Evolutionary conservation across 805 yeast genomes (phyloP).

Genomic region (Cyberlindnera samutprakarnensis): DNA sequence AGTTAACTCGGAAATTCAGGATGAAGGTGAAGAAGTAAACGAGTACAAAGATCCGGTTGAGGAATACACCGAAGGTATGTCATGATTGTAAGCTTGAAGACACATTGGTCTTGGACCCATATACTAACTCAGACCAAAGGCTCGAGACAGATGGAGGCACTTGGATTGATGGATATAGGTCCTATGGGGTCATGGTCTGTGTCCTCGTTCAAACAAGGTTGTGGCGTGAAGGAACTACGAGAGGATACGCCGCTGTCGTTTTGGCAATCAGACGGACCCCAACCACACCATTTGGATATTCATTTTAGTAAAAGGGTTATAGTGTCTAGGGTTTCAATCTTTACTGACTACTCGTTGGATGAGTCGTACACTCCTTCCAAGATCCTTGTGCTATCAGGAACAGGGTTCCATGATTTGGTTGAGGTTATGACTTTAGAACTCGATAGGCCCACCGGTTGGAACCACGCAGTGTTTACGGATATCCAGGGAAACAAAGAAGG

Average conservation of each 20-base stretch:
- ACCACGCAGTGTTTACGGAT: constrained; percentile 43
- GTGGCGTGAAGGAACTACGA: constrained; percentile 62
- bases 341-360: constrained; percentile 62
- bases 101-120: not conserved
- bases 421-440: constrained; percentile 57
- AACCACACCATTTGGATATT: constrained; percentile 76
- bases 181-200: constrained; percentile 79
- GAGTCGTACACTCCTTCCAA: constrained; percentile 89
- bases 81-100: not conserved
- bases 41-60: constrained; percentile 6
- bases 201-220: constrained; percentile 67
- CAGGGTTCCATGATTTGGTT: constrained; percentile 68
- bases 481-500: constrained; percentile 33
- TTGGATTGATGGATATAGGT: constrained; percentile 68
- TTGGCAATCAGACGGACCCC: constrained; percentile 95
- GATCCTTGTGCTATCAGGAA: constrained; percentile 61
- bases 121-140: constrained; percentile 27
- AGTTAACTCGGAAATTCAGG: constrained; percentile 1
- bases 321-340: constrained; percentile 61
- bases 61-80: constrained; percentile 16
- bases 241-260: constrained; percentile 64
- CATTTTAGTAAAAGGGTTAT: constrained; percentile 74
- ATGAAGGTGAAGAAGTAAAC: not conserved
- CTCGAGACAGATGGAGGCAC: constrained; percentile 44
- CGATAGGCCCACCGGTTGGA: constrained; percentile 74